A percentile compares a stretch with the other conserved stretches of the same genome.
Evolutionary conservation across 2,329 filamentous ascomycete genomes (phyloP).

Genomic region (Saccharata proteae): DNA sequence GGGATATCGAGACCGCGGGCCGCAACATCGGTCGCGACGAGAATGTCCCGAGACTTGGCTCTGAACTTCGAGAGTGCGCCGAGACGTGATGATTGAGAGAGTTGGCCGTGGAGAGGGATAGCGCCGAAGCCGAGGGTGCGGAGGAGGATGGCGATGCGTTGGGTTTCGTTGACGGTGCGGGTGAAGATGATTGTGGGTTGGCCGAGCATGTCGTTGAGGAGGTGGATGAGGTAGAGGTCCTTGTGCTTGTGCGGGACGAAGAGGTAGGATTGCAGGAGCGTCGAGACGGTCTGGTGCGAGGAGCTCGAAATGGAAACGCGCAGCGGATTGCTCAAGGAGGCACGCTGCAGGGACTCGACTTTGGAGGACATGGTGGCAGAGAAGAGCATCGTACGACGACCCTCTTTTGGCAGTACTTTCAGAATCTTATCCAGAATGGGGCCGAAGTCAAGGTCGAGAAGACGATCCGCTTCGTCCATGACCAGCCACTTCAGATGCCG

Average conservation of each 20-base stretch:
- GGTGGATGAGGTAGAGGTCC: conserved; percentile 76
- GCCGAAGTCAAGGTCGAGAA: conserved; percentile 90
- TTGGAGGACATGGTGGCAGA: conserved; percentile 90
- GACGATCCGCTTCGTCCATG: conserved; percentile 86
- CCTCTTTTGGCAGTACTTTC: conserved; percentile 58
- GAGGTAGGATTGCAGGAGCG: conserved; percentile 72
- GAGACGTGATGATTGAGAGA: conserved; percentile 76
- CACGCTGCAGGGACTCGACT: conserved; percentile 83
- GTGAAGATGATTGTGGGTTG: conserved; percentile 84
- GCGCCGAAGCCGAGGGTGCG: conserved; percentile 77
- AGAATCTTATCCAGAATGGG: conserved; percentile 87
- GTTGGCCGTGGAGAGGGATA: conserved; percentile 84
- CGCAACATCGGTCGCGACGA: conserved; percentile 90
- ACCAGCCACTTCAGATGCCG: conserved; percentile 75
- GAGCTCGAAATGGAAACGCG: conserved; percentile 69
- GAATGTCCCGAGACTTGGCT: conserved; percentile 64
- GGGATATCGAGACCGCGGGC: conserved; percentile 88
- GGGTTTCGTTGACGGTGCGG: conserved; percentile 81
- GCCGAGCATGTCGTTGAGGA: conserved; percentile 79
- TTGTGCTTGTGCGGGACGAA: conserved; percentile 82
- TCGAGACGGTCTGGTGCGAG: conserved; percentile 86
- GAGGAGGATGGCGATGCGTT: conserved; percentile 71
- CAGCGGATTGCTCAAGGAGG: conserved; percentile 73
- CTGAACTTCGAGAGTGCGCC: conserved; percentile 88
- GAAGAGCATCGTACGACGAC: conserved; percentile 71